Evolutionary conservation across 805 yeast genomes (phyloP), one percentile per base, ranked within the genome.

Genomic region (Sugiyamaella valdiviana): DNA sequence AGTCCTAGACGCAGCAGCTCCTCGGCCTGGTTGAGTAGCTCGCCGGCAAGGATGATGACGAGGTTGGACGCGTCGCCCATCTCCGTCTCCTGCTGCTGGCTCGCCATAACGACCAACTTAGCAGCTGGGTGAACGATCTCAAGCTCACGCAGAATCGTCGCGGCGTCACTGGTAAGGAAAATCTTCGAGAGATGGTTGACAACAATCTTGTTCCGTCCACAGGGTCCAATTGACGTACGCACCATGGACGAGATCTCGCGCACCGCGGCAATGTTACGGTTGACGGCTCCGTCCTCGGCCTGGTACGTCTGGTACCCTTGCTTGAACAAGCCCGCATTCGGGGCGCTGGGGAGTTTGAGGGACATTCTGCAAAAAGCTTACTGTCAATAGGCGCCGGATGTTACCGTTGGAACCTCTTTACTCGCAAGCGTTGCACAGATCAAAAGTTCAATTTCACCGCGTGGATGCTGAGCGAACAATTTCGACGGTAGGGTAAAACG

Each of bases 61-160:
- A 90, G 77, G 67, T 91, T 93, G 20, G 97, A 86, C 61, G 86
- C 87, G 68, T 93, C 99, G 52, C 99, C 99, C 88, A 91, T 85
- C 73, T 91, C 99, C 58, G 80, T 78, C 66, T 93, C 96, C 70
- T 93, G 99, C 72, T 93, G 99, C 65, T 91, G 86, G 12, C 95
- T 81, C 17, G 98, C 95, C 97, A 89, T 89, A 48, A 91, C 93
- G 53, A 93, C 77, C 42, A 93, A 80, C 68, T 91, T 93, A 9
- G 93, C 99, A 2, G 96, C 98, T 5, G 99, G 99, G 65, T 91
- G 98, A 42, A 93, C 89, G 56, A 91, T 88, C 54, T 91, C 97
- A 48, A 91, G 73, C 67, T 93, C 98, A 56, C 84, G 79, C 51
- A 93, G 74, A 83, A 93, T 93, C 6, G 99, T 93, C 36, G 97